Evolutionary conservation across 2,329 filamentous ascomycete species (phyloP).

Genomic region (Rhynchosporium agropyri): DNA sequence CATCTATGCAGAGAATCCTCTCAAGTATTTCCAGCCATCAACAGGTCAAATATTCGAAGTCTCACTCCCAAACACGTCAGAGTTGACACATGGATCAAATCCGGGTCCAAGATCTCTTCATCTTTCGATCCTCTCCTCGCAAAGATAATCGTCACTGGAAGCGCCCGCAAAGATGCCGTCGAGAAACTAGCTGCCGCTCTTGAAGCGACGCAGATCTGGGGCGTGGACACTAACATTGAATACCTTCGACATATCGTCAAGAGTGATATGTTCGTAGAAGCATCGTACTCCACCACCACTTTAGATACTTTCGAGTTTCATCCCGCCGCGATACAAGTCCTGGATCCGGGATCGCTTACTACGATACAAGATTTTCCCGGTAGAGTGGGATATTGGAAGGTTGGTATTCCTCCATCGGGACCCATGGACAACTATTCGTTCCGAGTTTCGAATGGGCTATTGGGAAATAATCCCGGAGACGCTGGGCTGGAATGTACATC

Average conservation of each 20-base stretch:
- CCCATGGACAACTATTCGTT: slow-evolving; percentile 21
- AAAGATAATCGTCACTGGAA: slow-evolving; percentile 14
- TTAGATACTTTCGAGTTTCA: slow-evolving; percentile 14
- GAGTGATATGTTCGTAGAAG: slow-evolving; percentile 4
- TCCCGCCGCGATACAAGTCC: slow-evolving; percentile 15
- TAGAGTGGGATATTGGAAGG: slow-evolving; percentile 13
- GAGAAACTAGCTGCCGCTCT: slow-evolving; percentile 3
- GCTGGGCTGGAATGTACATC: slow-evolving; percentile 17
- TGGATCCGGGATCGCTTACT: slow-evolving; percentile 15
- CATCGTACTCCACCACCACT: slow-evolving; percentile 12
- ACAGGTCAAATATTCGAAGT: slow-evolving; percentile 3
- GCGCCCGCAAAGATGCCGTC: slow-evolving; percentile 10
- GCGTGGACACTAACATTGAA: slow-evolving; percentile 14
- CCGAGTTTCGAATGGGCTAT: slow-evolving; percentile 16
- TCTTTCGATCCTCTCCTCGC: slow-evolving; percentile 17
- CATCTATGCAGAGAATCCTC: slow-evolving; percentile 17
- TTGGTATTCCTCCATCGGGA: slow-evolving; percentile 19
- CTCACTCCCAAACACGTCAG: slow-evolving; percentile 1
- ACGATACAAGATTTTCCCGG: slow-evolving; percentile 21
- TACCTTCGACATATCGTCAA: slow-evolving; percentile 15
- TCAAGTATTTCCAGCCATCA: slow-evolving; percentile 16
- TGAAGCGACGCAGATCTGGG: slow-evolving; percentile 5
- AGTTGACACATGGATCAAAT: slow-evolving; percentile 13
- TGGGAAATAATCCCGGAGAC: slow-evolving; percentile 2
- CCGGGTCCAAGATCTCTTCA: slow-evolving; percentile 7